phyloP scores from a whole-genome alignment of 192 early-diverging fungal species.

The Backusella sp. region DNA sequence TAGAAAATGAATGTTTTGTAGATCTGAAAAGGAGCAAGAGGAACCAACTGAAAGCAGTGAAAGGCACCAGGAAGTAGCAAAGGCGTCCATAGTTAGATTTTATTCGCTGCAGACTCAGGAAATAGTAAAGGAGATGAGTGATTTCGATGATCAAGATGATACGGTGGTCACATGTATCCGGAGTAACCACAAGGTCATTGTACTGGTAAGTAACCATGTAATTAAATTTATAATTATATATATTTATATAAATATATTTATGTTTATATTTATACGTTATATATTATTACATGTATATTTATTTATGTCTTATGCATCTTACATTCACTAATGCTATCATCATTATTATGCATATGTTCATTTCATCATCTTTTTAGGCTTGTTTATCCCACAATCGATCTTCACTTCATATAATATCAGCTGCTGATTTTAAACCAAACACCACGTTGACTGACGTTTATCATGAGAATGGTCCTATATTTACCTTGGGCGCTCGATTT shows the following conservation, averaged over 20 bases:
- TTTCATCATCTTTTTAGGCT: conserved; percentile 8
- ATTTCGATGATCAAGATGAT: conserved; percentile 38
- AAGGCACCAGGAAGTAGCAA: background rate
- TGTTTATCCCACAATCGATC: conserved; percentile 18
- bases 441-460: conserved; percentile 51
- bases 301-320: background rate
- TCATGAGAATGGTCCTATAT: conserved; percentile 41
- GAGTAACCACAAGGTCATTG: conserved; percentile 58
- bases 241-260: background rate
- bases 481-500: conserved; percentile 63
- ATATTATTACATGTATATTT: background rate
- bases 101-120: conserved; percentile 59
- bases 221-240: background rate
- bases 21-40: conserved; percentile 8
- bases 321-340: background rate
- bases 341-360: background rate
- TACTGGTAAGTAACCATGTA: conserved; percentile 51
- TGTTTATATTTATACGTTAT: no score
- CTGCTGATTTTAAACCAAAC: conserved; percentile 40
- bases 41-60: background rate
- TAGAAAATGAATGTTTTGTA: background rate
- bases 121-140: conserved; percentile 46
- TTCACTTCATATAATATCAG: conserved; percentile 49
- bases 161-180: conserved; percentile 46
- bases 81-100: conserved; percentile 34